Evolutionary conservation across 1,284 basidiomycete genomes (phyloP), one percentile per base, ranked within the genome.

Genomic region (Caloboletus firmus): DNA sequence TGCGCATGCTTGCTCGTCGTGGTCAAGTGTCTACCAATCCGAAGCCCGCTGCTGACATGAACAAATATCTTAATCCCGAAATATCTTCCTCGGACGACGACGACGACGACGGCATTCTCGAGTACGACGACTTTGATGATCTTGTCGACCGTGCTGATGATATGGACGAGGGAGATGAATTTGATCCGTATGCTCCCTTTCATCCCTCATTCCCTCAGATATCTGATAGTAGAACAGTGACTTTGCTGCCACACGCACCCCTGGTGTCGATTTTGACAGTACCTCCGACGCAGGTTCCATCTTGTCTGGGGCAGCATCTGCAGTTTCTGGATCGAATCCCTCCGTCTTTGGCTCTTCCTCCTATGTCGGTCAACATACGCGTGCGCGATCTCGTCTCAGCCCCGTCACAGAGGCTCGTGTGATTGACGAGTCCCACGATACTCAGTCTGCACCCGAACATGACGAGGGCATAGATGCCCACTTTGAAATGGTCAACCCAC

Each of bases 81-180:
- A 62, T 79, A 17, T 81, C 82, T 12, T 83, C 83, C 15, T 74
- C 70, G 2, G 79, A 79, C 28, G 83, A 82, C 10, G 78, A 77
- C 36, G 77, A 77, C 37, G 77, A 77, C 40, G 77, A 73, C 9
- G 75, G 69, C 22, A 59, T 68, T 6, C 67, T 71, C 11, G 75
- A 74, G 9, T 79, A 80, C 34, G 77, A 68, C 7, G 81, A 65
- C 24, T 85, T 82, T 58, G 86, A 83, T 28, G 86, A 83, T 24
- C 76, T 79, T 34, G 72, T 68, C 15, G 73, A 71, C 13, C 78
- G 76, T 17, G 76, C 73, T 5, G 77, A 77, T 40, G 78, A 80
- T 46, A 80, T 83, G 70, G 84, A 85, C 56, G 80, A 83, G 45
- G 85, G 79, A 9, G 87, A 83, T 51, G 87, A 87, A 54, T 89